A percentile compares a stretch with the other conserved stretches of the same genome.
Conservation (phyloP, 2,329 filamentous ascomycete species). For the Cercospora sojina region DNA sequence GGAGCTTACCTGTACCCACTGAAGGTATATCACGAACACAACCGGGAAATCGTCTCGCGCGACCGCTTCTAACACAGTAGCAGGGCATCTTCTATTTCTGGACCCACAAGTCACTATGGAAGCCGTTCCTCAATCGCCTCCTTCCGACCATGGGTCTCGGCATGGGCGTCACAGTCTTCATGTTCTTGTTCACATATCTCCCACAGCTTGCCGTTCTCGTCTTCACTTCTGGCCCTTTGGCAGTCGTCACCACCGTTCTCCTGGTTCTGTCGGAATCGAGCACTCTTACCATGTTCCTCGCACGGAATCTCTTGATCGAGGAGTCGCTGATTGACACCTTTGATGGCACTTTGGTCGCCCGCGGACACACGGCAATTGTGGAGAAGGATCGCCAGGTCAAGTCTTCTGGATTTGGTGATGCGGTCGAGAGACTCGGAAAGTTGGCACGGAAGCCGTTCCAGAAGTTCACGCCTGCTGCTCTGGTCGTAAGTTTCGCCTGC, state of each 20-base stretch:
- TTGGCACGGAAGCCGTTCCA: slow-evolving; percentile 56
- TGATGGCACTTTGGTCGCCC: slow-evolving; percentile 65
- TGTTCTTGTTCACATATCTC: slow-evolving; percentile 85
- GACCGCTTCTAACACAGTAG: background rate
- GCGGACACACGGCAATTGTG: slow-evolving; percentile 62
- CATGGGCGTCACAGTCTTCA: slow-evolving; percentile 65
- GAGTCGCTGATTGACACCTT: slow-evolving; percentile 87
- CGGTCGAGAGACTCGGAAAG: slow-evolving; percentile 58
- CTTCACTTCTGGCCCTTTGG: slow-evolving; percentile 80
- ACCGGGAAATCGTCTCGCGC: too few relatives aligned
- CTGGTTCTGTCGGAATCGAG: slow-evolving; percentile 58
- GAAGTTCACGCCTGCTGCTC: slow-evolving; percentile 54
- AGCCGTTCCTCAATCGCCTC: slow-evolving; percentile 58
- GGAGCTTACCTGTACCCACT: slow-evolving; percentile 84
- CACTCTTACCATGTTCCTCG: slow-evolving; percentile 54
- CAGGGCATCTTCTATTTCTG: slow-evolving; percentile 63
- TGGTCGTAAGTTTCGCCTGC: slow-evolving; percentile 49
- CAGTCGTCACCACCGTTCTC: slow-evolving; percentile 69
- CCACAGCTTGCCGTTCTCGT: slow-evolving; percentile 81
- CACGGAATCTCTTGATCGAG: slow-evolving; percentile 71
- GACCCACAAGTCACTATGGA: slow-evolving; percentile 58
- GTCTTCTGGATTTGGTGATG: slow-evolving; percentile 48
- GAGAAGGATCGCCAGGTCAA: slow-evolving; percentile 72
- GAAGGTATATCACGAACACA: slow-evolving; percentile 53
- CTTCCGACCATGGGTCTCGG: slow-evolving; percentile 67